phyloP scores from a whole-genome alignment of 345 rosid genomes.

The Arabis hirsuta region DNA sequence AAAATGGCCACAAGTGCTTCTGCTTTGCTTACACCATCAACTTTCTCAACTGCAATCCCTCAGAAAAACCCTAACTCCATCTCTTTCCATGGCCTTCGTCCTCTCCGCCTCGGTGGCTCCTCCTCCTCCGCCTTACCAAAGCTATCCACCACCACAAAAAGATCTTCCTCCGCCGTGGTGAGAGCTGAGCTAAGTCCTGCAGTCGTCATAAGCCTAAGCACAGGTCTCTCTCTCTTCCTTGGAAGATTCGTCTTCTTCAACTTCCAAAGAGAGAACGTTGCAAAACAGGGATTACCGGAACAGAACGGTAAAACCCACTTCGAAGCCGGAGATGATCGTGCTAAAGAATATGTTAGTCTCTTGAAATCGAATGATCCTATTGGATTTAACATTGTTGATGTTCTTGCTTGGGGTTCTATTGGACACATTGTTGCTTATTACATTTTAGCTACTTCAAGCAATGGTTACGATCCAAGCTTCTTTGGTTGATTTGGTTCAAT shows the following conservation, averaged over 20 bases:
- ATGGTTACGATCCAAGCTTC: slow-evolving; percentile 90
- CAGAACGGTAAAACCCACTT: slow-evolving; percentile 94
- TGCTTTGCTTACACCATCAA: slow-evolving; percentile 39
- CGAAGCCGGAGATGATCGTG: slow-evolving; percentile 92
- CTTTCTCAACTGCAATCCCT: slow-evolving; percentile 31
- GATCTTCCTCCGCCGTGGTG: slow-evolving; percentile 43
- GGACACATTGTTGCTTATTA: slow-evolving; percentile 98
- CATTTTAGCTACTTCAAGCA: slow-evolving; percentile 95
- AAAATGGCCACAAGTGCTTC: slow-evolving; percentile 46
- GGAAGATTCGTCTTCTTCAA: slow-evolving; percentile 98
- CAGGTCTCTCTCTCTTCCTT: slow-evolving; percentile 89
- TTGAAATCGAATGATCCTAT: slow-evolving; percentile 95
- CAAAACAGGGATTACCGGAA: slow-evolving; percentile 91
- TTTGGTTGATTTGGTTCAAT: slow-evolving; percentile 46
- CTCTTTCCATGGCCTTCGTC: slow-evolving; percentile 54
- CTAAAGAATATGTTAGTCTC: slow-evolving; percentile 90
- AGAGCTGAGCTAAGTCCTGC: slow-evolving; percentile 78
- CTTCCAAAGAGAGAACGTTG: slow-evolving; percentile 97
- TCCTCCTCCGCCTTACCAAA: slow-evolving; percentile 34
- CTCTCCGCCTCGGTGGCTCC: slow-evolving; percentile 41
- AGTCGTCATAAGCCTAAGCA: slow-evolving; percentile 92
- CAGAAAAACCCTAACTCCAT: slow-evolving; percentile 38
- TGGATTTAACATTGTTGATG: slow-evolving; percentile 96
- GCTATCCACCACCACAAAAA: slow-evolving; percentile 35
- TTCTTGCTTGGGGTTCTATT: slow-evolving; percentile 97